Percentiles rank a stretch among this genome's conserved stretches.
Evolutionary conservation across 1,284 basidiomycete genomes (phyloP).

Genomic region (Apiotrichum sp.): DNA sequence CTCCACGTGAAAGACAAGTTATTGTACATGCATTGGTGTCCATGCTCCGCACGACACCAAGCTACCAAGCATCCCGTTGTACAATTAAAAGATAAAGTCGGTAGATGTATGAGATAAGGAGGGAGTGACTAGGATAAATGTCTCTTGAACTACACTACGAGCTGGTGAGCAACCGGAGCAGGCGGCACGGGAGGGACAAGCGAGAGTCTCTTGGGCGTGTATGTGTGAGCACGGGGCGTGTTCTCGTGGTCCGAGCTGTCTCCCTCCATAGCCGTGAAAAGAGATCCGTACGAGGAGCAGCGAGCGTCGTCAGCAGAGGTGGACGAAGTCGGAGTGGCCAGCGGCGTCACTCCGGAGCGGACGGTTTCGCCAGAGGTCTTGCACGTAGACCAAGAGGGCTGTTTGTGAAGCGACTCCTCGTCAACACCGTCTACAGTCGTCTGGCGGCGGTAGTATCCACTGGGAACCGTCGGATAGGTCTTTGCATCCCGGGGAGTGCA

Average conservation of each 20-base stretch:
- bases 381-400: slow-evolving; percentile 15
- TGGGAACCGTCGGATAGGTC: slow-evolving; percentile 3
- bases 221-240: not conserved
- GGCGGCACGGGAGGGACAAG: not conserved
- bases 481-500: slow-evolving; percentile 12
- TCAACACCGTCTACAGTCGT: not conserved
- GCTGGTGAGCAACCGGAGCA: not conserved
- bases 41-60: too few relatives aligned
- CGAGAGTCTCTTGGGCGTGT: not conserved
- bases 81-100: too few relatives aligned
- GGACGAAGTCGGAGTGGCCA: slow-evolving; percentile 12
- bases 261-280: not conserved
- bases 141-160: not conserved
- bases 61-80: too few relatives aligned
- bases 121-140: too few relatives aligned
- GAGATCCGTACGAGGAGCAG: not conserved
- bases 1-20: too few relatives aligned
- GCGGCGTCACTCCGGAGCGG: slow-evolving; percentile 5
- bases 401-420: slow-evolving; percentile 14
- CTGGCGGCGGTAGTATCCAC: slow-evolving; percentile 2
- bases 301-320: not conserved
- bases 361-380: slow-evolving; percentile 11
- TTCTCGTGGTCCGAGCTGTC: not conserved
- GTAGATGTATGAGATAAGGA: too few relatives aligned
- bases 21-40: too few relatives aligned